phyloP scores from a whole-genome alignment of 352 stramenopile species.

The Aphanomyces euteiches region DNA sequence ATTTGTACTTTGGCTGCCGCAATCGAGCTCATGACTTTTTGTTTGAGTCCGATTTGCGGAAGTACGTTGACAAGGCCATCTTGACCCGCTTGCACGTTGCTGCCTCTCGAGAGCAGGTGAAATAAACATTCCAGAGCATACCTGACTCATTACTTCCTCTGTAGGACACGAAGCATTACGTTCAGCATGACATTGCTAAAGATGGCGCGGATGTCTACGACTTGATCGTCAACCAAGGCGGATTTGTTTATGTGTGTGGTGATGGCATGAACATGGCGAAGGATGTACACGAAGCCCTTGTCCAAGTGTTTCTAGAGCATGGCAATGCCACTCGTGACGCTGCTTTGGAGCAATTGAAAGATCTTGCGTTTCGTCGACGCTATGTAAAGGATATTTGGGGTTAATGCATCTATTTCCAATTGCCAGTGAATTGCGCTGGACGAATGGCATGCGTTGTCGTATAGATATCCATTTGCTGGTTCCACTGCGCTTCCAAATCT shows the following conservation, averaged over 20 bases:
- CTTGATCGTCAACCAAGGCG: slow-evolving; percentile 69
- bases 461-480: neutral
- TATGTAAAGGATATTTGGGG: slow-evolving; percentile 90
- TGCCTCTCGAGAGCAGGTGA: slow-evolving; percentile 84
- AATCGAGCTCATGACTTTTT: slow-evolving; percentile 87
- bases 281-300: slow-evolving; percentile 89
- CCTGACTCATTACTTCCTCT: no score
- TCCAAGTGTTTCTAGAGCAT: slow-evolving; percentile 69
- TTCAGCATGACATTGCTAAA: slow-evolving; percentile 82
- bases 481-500: slow-evolving; percentile 3
- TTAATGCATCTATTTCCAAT: slow-evolving; percentile 14
- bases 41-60: slow-evolving; percentile 84
- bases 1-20: slow-evolving; percentile 95
- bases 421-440: neutral
- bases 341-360: slow-evolving; percentile 55
- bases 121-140: neutral
- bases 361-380: slow-evolving; percentile 60
- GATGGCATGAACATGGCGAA: slow-evolving; percentile 94
- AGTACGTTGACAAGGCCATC: slow-evolving; percentile 63
- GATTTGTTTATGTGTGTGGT: slow-evolving; percentile 93
- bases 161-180: slow-evolving; percentile 87
- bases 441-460: slow-evolving; percentile 2
- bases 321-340: slow-evolving; percentile 49
- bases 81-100: slow-evolving; percentile 83
- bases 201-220: slow-evolving; percentile 63